Evolutionary conservation across 2,329 filamentous ascomycete genomes (phyloP), one percentile per base, ranked within the genome.

Genomic region (Monosporascus sp.): DNA sequence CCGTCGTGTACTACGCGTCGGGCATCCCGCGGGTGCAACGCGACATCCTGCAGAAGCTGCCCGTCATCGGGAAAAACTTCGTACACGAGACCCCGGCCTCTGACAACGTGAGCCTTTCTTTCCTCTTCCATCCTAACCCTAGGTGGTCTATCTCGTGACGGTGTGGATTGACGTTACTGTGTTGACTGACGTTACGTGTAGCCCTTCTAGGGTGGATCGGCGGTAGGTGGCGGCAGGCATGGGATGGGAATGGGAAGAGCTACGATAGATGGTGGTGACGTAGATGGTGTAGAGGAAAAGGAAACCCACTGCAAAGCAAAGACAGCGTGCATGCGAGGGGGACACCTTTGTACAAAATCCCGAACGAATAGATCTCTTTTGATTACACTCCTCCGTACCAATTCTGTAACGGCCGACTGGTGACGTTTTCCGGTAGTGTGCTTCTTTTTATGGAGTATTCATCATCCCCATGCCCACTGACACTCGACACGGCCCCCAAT

Each of bases 31-130:
- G 75, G 67, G 73, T 87, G 59, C 73, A 82, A 69, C 67, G 65
- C 47, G 84, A 87, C 63, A 74, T 87, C 58, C 76, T 87, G 22
- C 58, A 84, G 80, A 80, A 82, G 69, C 58, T 85, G 20, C 83
- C 83, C 59, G 56, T 81, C 60, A 58, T 85, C 55, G 75, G 76
- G 58, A 56, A 63, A 48, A 71, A 75, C 70, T 85, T 77, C 68
- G 62, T 74, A 62, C 76, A 79, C 67, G 73, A 82, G 65, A 62
- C 81, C 60, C 77, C 80, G 61, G 73, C 82, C 55, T 80, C 82
- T 55, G 83, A 86, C 72, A 85, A 84, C 72, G 82, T 85, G 63
- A 74, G 81, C 76, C 24, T 7, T 37, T 31, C n/a, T 8, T 25
- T 20, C 11, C 9, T 14, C 22, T 35, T 11, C 17, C 17, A 43